These are phyloP conservation scores for Tuber calosporum DNA, from an alignment of 495 filamentous ascomycete genomes.

Conservation along the genomic window DNA sequence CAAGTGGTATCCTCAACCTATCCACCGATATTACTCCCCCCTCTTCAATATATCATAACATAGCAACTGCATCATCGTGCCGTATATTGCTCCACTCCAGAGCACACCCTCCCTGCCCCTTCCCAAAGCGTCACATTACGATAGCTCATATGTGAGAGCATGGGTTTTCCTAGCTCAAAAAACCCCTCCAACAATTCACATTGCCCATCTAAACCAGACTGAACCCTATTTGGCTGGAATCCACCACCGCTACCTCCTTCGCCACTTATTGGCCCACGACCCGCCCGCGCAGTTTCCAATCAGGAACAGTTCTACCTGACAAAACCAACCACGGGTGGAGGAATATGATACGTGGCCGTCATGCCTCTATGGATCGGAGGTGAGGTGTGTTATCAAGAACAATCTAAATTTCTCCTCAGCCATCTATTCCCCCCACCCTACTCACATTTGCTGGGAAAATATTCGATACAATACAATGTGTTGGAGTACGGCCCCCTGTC, in stretches of 20 bases:
- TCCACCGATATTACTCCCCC: not conserved
- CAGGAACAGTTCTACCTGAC: no score
- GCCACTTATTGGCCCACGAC: not conserved
- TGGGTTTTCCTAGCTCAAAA: not conserved
- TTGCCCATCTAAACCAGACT: not conserved
- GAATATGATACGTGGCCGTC: not conserved
- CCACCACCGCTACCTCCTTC: not conserved
- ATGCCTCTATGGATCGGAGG: not conserved
- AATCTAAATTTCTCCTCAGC: not conserved
- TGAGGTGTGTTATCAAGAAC: not conserved
- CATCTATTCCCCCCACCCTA: not conserved
- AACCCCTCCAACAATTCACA: not conserved
- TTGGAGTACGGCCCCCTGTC: not conserved
- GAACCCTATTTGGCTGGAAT: not conserved
- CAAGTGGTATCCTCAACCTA: not conserved
- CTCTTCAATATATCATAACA: not conserved
- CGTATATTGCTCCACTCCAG: not conserved
- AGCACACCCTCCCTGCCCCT: not conserved
- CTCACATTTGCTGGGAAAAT: not conserved
- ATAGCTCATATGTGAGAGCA: not conserved
- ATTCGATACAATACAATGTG: not conserved
- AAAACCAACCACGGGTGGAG: not conserved
- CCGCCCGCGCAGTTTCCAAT: not conserved
- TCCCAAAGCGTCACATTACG: not conserved
- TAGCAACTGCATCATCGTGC: not conserved